Evolutionary conservation across 2,329 filamentous ascomycete species (phyloP).

Genomic region (Sclerotinia subarctica): DNA sequence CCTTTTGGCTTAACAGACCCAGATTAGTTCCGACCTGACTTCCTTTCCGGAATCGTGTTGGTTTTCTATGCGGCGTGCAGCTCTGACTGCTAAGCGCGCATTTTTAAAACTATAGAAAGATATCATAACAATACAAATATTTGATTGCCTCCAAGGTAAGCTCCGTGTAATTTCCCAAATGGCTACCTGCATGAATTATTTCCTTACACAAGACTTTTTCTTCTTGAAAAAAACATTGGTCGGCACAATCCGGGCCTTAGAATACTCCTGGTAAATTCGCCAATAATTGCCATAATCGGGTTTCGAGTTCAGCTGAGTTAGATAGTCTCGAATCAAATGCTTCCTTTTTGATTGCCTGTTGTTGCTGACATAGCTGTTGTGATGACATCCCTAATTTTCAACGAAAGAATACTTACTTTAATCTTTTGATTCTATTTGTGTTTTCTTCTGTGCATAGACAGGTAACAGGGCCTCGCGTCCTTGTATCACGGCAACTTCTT

Average conservation of each 20-base stretch:
- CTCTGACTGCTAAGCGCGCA: neutral
- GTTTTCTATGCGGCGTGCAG: neutral
- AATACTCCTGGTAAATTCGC: neutral
- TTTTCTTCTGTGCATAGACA: constrained; percentile 9
- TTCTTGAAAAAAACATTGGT: neutral
- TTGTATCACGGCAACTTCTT: constrained; percentile 10
- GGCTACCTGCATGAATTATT: constrained; percentile 13
- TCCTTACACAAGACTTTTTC: constrained; percentile 1
- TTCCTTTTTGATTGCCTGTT: neutral
- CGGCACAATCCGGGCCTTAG: neutral
- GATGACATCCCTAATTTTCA: neutral
- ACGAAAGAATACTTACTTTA: neutral
- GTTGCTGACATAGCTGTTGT: neutral
- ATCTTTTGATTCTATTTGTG: constrained; percentile 4
- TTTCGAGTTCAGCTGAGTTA: neutral
- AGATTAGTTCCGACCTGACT: neutral
- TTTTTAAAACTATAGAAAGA: neutral
- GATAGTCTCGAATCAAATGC: neutral
- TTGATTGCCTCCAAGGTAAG: constrained; percentile 2
- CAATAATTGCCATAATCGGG: neutral
- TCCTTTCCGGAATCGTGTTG: neutral
- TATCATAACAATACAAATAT: neutral
- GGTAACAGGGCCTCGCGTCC: constrained; percentile 8
- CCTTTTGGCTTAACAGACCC: neutral
- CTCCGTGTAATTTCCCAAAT: constrained; percentile 14